Evolutionary conservation across 768 basidiomycete genomes (phyloP), one percentile per base, ranked within the genome.

Genomic region (Candolleomyces aberdarensis): DNA sequence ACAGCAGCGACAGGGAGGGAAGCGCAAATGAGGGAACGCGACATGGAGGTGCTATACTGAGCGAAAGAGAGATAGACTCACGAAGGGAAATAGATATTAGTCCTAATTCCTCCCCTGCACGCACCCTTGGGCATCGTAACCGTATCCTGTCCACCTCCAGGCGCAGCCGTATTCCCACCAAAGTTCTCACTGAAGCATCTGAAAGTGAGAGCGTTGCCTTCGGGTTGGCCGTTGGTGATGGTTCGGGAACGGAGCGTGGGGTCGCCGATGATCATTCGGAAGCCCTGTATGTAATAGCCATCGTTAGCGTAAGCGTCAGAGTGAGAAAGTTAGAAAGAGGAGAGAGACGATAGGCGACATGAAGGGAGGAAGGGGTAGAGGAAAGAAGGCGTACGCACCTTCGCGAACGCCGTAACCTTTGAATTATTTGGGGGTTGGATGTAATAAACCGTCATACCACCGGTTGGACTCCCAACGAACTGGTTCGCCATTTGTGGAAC

Each of bases 71-170:
- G 36, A 36, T 1, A 36, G 8, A 36, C 59, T 14, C 36, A 56
- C 59, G 60, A 40, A 3, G 60, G 60, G 60, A 61, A 61, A 55
- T 56, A 61, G n/a, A 61, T 57, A 22, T 61, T 61, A 1, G 60
- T 56, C 10, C 59, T 32, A 31, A 60, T 60, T 0, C 59, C 59
- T 3, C 59, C 59, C 9, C 26, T 19, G 32, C 59, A 60, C 22
- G 52, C 43, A 36, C 40, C 40, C 32, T 60, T 60, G 19, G 59
- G 59, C 32, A 60, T 43, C 26, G 36, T 40, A 40, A 60, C 47
- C 15, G 48, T 60, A n/a, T 60, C 59, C n/a, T 32, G 43, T 5
- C 26, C 29, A n/a, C 59, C 59, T 11, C 49, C 59, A 46, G 48
- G 48, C 17, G 59, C 48, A 29, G 43, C 50, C 20, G 15, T 19